These are phyloP conservation scores for Penicillium sclerotigenum DNA, from an alignment of 2,329 filamentous ascomycete species.

Conservation along the genomic window DNA sequence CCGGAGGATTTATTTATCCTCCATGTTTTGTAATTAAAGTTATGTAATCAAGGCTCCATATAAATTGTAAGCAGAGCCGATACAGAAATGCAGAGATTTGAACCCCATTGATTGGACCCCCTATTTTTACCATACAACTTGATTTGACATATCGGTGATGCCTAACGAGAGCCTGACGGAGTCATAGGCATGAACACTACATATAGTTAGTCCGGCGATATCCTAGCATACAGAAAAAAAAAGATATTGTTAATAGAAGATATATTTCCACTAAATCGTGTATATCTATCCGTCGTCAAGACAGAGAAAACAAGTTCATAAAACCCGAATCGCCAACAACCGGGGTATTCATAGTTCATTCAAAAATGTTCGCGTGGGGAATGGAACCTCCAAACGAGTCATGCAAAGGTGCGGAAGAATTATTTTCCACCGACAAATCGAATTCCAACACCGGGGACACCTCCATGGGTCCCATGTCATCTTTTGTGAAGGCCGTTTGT, in stretches of 20 bases:
- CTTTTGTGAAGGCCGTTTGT: constrained; percentile 12
- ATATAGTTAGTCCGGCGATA: neutral
- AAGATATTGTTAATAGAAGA: neutral
- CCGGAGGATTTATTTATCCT: no score
- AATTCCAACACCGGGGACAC: constrained; percentile 20
- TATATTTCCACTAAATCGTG: constrained; percentile 7
- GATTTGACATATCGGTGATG: neutral
- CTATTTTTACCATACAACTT: no score
- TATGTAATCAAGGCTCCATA: no score
- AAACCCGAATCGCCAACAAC: constrained; percentile 20
- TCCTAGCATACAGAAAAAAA: neutral
- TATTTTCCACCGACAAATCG: constrained; percentile 2
- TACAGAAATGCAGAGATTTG: no score
- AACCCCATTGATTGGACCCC: no score
- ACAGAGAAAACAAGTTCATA: constrained; percentile 10
- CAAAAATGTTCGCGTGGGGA: constrained; percentile 13
- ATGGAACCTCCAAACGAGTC: constrained; percentile 18
- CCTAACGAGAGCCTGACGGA: neutral
- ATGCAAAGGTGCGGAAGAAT: constrained; percentile 9
- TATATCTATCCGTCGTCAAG: constrained; percentile 20
- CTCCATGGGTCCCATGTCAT: constrained; percentile 5
- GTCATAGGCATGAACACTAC: neutral
- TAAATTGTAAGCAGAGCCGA: no score
- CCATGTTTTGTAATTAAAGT: no score
- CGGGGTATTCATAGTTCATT: constrained; percentile 34